Evolutionary conservation across 164 flowering plant species (phyloP).

Genomic region (Kingdonia uniflora): DNA sequence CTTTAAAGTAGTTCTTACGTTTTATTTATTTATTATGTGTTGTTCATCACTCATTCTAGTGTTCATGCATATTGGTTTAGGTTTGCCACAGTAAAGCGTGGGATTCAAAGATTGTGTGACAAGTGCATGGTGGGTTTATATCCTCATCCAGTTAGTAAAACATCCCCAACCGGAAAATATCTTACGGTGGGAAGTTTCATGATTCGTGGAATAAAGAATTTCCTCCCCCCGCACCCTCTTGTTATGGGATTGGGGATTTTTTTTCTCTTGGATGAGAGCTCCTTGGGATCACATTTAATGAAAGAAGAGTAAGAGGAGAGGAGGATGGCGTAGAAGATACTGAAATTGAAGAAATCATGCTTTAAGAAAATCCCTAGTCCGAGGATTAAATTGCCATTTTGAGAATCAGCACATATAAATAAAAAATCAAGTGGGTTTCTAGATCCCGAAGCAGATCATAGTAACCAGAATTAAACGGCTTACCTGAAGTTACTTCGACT

Average conservation of each 20-base stretch:
- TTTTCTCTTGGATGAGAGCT: slow-evolving; percentile 93
- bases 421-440: slow-evolving; percentile 10
- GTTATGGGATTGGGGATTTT: slow-evolving; percentile 92
- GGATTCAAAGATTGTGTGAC: slow-evolving; percentile 99
- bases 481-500: slow-evolving; percentile 11
- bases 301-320: slow-evolving; percentile 92
- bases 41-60: too few relatives aligned
- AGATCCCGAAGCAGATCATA: slow-evolving; percentile 10
- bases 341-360: slow-evolving; percentile 26
- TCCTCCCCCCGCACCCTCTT: slow-evolving; percentile 98
- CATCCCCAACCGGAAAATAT: slow-evolving; percentile 98
- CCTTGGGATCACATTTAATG: slow-evolving; percentile 92
- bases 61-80: slow-evolving; percentile 23
- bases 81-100: slow-evolving; percentile 98
- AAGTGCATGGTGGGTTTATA: slow-evolving; percentile 99
- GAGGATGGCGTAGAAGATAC: slow-evolving; percentile 54
- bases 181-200: slow-evolving; percentile 97
- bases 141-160: slow-evolving; percentile 97
- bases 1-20: too few relatives aligned
- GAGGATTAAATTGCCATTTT: slow-evolving; percentile 30
- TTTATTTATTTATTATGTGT: too few relatives aligned
- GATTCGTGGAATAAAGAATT: slow-evolving; percentile 96
- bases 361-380: slow-evolving; percentile 40
- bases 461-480: slow-evolving; percentile 8
- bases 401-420: slow-evolving; percentile 6